Evolutionary conservation across 768 basidiomycete genomes (phyloP).

Genomic region (Heimioporus sp.): DNA sequence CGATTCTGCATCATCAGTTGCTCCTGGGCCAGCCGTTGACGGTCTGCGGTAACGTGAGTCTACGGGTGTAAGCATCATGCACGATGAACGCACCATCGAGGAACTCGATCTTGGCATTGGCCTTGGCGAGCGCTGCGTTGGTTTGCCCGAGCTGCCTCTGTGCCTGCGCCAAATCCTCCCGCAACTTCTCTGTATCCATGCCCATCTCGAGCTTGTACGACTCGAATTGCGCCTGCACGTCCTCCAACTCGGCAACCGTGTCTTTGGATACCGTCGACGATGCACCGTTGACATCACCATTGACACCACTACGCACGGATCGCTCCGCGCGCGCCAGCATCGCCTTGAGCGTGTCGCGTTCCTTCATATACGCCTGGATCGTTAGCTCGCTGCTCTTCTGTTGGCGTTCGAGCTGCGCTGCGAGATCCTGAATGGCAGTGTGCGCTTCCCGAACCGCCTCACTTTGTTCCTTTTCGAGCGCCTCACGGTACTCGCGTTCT

Average conservation of each 20-base stretch:
- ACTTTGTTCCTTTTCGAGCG: constrained; percentile 69
- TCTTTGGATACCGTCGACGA: constrained; percentile 31
- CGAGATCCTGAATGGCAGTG: constrained; percentile 77
- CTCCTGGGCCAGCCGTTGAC: constrained; percentile 69
- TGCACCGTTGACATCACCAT: constrained; percentile 34
- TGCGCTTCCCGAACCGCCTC: constrained; percentile 87
- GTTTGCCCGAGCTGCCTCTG: constrained; percentile 69
- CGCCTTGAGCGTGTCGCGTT: constrained; percentile 80
- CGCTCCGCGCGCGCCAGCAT: constrained; percentile 61
- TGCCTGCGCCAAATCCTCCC: constrained; percentile 64
- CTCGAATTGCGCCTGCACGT: constrained; percentile 80
- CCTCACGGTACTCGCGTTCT: constrained; percentile 71
- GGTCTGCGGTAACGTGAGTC: constrained; percentile 38
- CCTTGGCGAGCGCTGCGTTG: constrained; percentile 71
- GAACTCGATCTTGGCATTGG: constrained; percentile 79
- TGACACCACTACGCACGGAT: constrained; percentile 17
- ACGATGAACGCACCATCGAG: constrained; percentile 55
- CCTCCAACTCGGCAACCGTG: constrained; percentile 58
- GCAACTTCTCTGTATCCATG: constrained; percentile 65
- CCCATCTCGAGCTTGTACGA: constrained; percentile 79
- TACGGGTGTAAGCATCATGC: too few relatives aligned
- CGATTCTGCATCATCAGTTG: constrained; percentile 58
- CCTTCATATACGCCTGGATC: constrained; percentile 81
- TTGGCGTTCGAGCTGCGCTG: constrained; percentile 77
- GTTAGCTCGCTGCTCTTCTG: constrained; percentile 67